phyloP scores from a whole-genome alignment of 345 rosid genomes.

The Brassica napus region Da-Ae NC_063449.1:29462501-29463000 shows the following conservation, averaged over 20 bases:
- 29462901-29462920: no score
- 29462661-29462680: not conserved
- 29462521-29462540: not conserved
- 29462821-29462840: not conserved
- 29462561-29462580: not conserved
- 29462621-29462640: not conserved
- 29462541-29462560: not conserved
- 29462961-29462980: no score
- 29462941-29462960: no score
- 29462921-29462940: no score
- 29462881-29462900: no score
- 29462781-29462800: conserved; percentile 11
- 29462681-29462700: conserved; percentile 21
- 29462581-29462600: not conserved
- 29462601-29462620: not conserved
- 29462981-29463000: no score
- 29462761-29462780: conserved; percentile 16
- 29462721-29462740: conserved; percentile 26
- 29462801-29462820: conserved; percentile 9
- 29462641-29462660: not conserved
- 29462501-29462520: not conserved
- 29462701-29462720: conserved; percentile 13
- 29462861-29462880: not conserved
- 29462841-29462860: not conserved
- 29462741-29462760: conserved; percentile 31